A percentile compares a stretch with the other conserved stretches of the same genome.
Evolutionary conservation across 352 stramenopile genomes (phyloP).

Genomic region (Phytophthora chlamydospora): DNA sequence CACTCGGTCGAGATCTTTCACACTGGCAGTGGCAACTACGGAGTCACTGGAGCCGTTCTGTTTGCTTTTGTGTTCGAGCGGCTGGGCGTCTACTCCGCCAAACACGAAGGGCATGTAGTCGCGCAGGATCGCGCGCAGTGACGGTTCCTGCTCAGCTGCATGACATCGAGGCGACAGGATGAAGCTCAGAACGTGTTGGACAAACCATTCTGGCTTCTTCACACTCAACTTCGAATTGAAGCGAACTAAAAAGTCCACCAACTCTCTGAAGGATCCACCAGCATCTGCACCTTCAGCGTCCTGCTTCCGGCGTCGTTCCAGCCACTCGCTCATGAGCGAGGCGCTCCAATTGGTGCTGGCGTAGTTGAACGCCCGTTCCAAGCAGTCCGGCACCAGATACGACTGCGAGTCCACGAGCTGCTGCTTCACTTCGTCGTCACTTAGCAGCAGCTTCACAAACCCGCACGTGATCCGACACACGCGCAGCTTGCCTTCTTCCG

Average conservation of each 20-base stretch:
- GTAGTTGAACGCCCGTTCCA: slow-evolving; percentile 57
- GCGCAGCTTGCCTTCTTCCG: slow-evolving; percentile 51
- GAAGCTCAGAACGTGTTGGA: slow-evolving; percentile 65
- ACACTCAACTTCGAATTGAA: slow-evolving; percentile 55
- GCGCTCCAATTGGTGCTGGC: slow-evolving; percentile 45
- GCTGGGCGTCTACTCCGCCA: slow-evolving; percentile 34
- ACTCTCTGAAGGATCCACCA: slow-evolving; percentile 30
- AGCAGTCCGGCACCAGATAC: slow-evolving; percentile 50
- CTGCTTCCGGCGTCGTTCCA: slow-evolving; percentile 32
- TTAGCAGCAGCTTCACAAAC: slow-evolving; percentile 51
- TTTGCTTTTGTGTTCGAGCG: slow-evolving; percentile 16
- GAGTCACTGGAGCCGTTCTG: slow-evolving; percentile 30
- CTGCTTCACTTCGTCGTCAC: slow-evolving; percentile 36
- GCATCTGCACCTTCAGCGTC: slow-evolving; percentile 2
- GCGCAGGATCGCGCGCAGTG: slow-evolving; percentile 43
- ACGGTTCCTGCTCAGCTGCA: slow-evolving; percentile 29
- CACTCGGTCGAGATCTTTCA: slow-evolving; percentile 29
- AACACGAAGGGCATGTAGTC: slow-evolving; percentile 61
- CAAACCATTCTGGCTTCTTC: slow-evolving; percentile 82
- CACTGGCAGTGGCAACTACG: slow-evolving; percentile 1
- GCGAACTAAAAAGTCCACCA: slow-evolving; percentile 52
- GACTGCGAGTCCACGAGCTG: slow-evolving; percentile 35
- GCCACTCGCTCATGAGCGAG: slow-evolving; percentile 41
- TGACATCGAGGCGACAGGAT: slow-evolving; percentile 46
- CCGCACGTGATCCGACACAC: slow-evolving; percentile 44